phyloP scores from a whole-genome alignment of 106 monocot species.

The Dendrobium huoshanense region DNA sequence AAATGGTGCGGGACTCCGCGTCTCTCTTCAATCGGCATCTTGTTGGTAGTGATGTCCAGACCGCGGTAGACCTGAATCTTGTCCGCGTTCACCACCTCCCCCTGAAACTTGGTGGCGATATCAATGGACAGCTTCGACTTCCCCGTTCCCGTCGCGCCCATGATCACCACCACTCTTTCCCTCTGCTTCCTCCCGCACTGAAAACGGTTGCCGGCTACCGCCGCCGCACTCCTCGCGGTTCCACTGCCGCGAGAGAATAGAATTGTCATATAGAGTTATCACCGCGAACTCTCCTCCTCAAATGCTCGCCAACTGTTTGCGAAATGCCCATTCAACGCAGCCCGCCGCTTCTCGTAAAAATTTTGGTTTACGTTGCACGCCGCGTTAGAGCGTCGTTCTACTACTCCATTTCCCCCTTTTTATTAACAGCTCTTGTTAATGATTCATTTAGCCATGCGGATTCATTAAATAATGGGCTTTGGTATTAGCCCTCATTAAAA shows the following conservation, averaged over 20 bases:
- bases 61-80: constrained; percentile 90
- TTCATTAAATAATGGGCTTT: neutral
- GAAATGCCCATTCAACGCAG: constrained; percentile 3
- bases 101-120: constrained; percentile 30
- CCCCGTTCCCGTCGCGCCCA: constrained; percentile 93
- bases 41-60: constrained; percentile 92
- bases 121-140: constrained; percentile 89
- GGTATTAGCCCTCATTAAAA: neutral
- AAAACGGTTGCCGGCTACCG: neutral
- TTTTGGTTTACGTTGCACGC: neutral
- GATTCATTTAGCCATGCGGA: constrained; percentile 9
- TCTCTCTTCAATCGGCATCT: constrained; percentile 49
- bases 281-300: neutral
- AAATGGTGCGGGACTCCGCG: constrained; percentile 77
- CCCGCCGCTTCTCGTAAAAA: neutral
- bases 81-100: constrained; percentile 83
- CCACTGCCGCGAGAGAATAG: constrained; percentile 1
- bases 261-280: constrained; percentile 6
- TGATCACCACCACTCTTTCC: constrained; percentile 51
- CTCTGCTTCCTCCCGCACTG: neutral
- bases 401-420: neutral
- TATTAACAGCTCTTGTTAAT: neutral
- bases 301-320: constrained; percentile 3
- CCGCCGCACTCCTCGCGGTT: constrained; percentile 7
- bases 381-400: neutral